Percentiles rank a stretch among this genome's conserved stretches.
Evolutionary conservation across 805 yeast genomes (phyloP).

Genomic region (Spathaspora passalidarum): DNA sequence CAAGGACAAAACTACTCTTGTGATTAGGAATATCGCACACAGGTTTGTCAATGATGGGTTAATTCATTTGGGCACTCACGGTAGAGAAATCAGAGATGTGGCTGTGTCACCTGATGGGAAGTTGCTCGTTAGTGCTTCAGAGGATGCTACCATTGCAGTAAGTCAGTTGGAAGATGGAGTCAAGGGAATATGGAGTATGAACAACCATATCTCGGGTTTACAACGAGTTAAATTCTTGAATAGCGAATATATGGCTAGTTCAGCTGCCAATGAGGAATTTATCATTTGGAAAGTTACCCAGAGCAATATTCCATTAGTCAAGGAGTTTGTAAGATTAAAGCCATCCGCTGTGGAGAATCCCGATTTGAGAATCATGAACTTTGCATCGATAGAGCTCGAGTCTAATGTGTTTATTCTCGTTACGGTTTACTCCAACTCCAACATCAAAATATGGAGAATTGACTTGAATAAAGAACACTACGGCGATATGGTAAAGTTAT

Average conservation of each 20-base stretch:
- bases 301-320: conserved; percentile 43
- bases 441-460: conserved; percentile 63
- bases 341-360: conserved; percentile 55
- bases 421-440: conserved; percentile 84
- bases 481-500: conserved; percentile 15
- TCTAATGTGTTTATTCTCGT: conserved; percentile 50
- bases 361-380: conserved; percentile 89
- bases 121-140: conserved; percentile 69
- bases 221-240: conserved; percentile 68
- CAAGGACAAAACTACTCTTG: conserved; percentile 45
- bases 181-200: conserved; percentile 54
- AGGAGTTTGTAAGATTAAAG: conserved; percentile 50
- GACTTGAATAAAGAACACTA: conserved; percentile 37
- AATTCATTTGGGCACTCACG: conserved; percentile 70
- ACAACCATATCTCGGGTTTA: conserved; percentile 86
- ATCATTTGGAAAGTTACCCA: conserved; percentile 63
- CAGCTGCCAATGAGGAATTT: conserved; percentile 88
- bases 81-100: conserved; percentile 83
- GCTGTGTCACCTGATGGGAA: conserved; percentile 47
- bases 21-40: conserved; percentile 25
- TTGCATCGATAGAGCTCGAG: conserved; percentile 48
- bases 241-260: conserved; percentile 40
- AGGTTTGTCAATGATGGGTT: conserved; percentile 24
- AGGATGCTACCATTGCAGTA: conserved; percentile 78
- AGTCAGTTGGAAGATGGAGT: conserved; percentile 48